Conservation (phyloP, 768 basidiomycete species). For the Leccinum subtestaceum region DNA sequence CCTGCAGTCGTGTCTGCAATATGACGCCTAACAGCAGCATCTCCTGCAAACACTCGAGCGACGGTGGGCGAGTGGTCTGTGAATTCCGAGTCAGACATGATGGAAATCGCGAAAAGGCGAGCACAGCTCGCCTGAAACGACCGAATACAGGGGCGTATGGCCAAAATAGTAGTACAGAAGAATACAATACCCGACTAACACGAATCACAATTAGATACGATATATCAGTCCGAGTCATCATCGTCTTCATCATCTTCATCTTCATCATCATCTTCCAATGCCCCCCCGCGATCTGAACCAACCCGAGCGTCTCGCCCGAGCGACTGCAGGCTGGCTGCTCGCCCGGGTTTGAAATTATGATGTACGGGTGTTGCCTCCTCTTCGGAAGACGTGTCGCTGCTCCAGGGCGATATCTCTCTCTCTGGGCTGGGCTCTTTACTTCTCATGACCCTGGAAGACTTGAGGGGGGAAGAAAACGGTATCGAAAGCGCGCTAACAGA, state of each 20-base stretch:
- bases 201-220: background rate
- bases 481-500: constrained; percentile 45
- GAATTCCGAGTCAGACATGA: constrained; percentile 7
- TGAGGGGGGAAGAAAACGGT: constrained; percentile 32
- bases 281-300: constrained; percentile 22
- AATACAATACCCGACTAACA: background rate
- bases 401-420: constrained; percentile 44
- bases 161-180: constrained; percentile 1
- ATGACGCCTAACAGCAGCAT: background rate
- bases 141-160: constrained; percentile 17
- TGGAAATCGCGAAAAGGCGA: background rate
- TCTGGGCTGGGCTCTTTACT: constrained; percentile 29
- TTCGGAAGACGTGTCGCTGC: constrained; percentile 61
- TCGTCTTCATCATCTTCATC: constrained; percentile 1
- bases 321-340: constrained; percentile 10
- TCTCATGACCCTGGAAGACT: constrained; percentile 18
- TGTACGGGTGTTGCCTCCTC: constrained; percentile 31
- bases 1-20: constrained; percentile 29
- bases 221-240: constrained; percentile 17
- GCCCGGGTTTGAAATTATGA: constrained; percentile 11
- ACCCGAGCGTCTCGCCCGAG: constrained; percentile 4
- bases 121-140: background rate
- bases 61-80: constrained; percentile 7
- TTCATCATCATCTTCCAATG: constrained; percentile 12
- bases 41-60: constrained; percentile 23